phyloP scores from a whole-genome alignment of 2,329 filamentous ascomycete species.

The Ceratocystis destructans region DNA sequence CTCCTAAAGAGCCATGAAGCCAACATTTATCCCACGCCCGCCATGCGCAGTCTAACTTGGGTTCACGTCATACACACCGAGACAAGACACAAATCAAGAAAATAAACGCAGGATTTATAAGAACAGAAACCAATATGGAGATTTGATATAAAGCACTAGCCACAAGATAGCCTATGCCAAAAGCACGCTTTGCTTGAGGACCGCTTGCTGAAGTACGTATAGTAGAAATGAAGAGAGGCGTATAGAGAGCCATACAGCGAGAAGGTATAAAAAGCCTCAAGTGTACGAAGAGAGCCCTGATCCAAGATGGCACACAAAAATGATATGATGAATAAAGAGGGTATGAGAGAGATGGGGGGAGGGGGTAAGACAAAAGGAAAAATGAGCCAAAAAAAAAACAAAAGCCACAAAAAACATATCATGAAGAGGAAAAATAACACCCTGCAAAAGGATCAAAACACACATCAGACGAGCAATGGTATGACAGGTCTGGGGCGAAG shows the following conservation, averaged over 20 bases:
- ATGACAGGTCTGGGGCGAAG: not conserved
- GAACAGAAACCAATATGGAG: not conserved
- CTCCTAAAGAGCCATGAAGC: no score
- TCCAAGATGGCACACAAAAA: not conserved
- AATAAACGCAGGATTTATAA: not conserved
- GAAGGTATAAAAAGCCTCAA: not conserved
- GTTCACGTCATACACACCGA: not conserved
- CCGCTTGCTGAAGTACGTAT: not conserved
- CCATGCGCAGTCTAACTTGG: no score
- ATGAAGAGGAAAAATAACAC: not conserved
- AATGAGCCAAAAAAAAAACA: not conserved
- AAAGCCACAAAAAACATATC: conserved; percentile 9
- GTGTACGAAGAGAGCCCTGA: not conserved
- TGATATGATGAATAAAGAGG: not conserved
- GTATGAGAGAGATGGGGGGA: not conserved
- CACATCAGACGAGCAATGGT: not conserved
- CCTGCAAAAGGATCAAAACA: not conserved
- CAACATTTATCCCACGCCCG: no score
- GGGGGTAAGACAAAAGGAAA: not conserved
- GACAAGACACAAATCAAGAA: not conserved
- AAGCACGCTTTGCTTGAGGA: not conserved
- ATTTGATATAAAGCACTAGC: not conserved
- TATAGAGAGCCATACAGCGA: not conserved
- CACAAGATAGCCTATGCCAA: no score
- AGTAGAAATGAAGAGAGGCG: not conserved